Conservation (phyloP, 2,329 filamentous ascomycete species). For the Ascosphaera apis region DNA sequence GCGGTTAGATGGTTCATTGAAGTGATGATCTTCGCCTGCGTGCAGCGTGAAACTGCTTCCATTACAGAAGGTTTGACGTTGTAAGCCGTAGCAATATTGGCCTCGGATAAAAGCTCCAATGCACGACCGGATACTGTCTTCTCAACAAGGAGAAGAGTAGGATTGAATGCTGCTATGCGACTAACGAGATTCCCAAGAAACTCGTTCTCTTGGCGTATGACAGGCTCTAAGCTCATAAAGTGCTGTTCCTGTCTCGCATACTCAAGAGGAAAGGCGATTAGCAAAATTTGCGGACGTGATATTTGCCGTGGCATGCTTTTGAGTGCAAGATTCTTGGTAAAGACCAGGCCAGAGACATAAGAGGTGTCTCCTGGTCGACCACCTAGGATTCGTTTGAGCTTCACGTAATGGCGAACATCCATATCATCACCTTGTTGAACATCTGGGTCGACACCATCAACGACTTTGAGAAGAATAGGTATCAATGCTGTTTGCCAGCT, state of each 20-base stretch:
- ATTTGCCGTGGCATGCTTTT: constrained; percentile 92
- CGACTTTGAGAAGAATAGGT: constrained; percentile 72
- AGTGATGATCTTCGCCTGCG: constrained; percentile 77
- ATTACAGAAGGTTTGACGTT: constrained; percentile 94
- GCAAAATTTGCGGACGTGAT: constrained; percentile 59
- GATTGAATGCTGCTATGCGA: constrained; percentile 64
- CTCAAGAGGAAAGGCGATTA: constrained; percentile 87
- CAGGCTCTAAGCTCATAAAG: constrained; percentile 94
- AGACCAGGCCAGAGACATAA: constrained; percentile 93
- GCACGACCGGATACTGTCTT: constrained; percentile 83
- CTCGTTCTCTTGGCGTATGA: constrained; percentile 90
- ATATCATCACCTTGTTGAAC: constrained; percentile 81
- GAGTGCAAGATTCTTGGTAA: constrained; percentile 86
- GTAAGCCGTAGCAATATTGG: constrained; percentile 79
- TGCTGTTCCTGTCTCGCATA: constrained; percentile 83
- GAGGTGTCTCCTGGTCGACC: constrained; percentile 74
- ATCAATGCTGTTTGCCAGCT: constrained; percentile 81
- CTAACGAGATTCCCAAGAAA: constrained; percentile 81
- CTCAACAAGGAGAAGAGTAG: constrained; percentile 73
- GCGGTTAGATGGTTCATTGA: constrained; percentile 83
- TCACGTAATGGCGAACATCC: constrained; percentile 93
- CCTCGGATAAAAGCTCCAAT: constrained; percentile 65
- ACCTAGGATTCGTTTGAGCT: constrained; percentile 86
- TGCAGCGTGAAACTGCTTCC: constrained; percentile 79
- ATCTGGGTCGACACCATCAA: constrained; percentile 84